Evolutionary conservation across 129 eudicot species (phyloP).

Genomic region (Gnaphalium uliginosum): DNA sequence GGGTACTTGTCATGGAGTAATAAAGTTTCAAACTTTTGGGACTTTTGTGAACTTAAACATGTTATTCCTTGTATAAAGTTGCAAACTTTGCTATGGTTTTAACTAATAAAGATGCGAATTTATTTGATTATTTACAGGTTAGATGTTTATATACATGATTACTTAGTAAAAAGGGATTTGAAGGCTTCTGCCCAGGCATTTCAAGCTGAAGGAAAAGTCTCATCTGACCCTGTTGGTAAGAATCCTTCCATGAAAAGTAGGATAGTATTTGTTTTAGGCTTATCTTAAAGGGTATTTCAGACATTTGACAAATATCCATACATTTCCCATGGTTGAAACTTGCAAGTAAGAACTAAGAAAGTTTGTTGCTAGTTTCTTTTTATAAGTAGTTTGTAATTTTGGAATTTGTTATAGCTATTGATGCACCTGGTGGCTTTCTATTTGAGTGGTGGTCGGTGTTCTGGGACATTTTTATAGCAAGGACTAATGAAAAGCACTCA

Average conservation of each 20-base stretch:
- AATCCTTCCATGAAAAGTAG: not conserved
- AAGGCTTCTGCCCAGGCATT: slow-evolving; percentile 97
- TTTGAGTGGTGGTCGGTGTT: slow-evolving; percentile 99
- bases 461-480: slow-evolving; percentile 97
- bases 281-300: slow-evolving; percentile 9
- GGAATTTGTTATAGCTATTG: slow-evolving; percentile 67
- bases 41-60: slow-evolving; percentile 1
- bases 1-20: not conserved
- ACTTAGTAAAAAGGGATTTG: slow-evolving; percentile 89
- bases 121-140: slow-evolving; percentile 52
- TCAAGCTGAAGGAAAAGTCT: slow-evolving; percentile 95
- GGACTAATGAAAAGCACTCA: slow-evolving; percentile 95
- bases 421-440: slow-evolving; percentile 99
- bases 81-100: slow-evolving; percentile 4
- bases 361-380: not conserved
- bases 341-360: not conserved
- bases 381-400: slow-evolving; percentile 1
- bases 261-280: not conserved
- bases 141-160: slow-evolving; percentile 95
- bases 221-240: slow-evolving; percentile 99
- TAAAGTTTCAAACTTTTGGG: not conserved
- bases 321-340: not conserved
- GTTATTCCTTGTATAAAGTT: slow-evolving; percentile 16
- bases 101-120: not conserved
- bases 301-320: not conserved